phyloP scores from a whole-genome alignment of 345 rosid genomes.

The Hevea brasiliensis region DNA sequence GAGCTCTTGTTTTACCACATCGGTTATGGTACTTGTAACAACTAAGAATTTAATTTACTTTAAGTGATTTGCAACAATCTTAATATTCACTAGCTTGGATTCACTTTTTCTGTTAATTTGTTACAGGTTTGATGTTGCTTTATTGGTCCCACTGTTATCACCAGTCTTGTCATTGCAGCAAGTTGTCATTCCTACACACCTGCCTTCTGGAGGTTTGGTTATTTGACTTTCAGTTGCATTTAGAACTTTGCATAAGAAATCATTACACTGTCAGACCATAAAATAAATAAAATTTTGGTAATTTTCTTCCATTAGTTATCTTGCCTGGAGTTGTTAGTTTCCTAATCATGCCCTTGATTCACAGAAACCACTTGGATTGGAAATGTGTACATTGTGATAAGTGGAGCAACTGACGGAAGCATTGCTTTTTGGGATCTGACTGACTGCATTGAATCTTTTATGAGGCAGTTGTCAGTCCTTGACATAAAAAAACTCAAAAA shows the following conservation, averaged over 20 bases:
- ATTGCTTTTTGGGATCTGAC: conserved; percentile 89
- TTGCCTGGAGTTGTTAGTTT: conserved; percentile 10
- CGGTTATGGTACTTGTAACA: conserved; percentile 70
- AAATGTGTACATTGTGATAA: conserved; percentile 55
- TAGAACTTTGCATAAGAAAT: background rate
- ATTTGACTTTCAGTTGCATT: background rate
- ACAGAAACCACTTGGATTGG: conserved; percentile 47
- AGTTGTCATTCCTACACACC: conserved; percentile 46
- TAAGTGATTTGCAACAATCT: background rate
- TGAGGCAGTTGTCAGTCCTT: conserved; percentile 49
- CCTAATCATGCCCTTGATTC: conserved; percentile 20
- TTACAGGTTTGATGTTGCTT: conserved; percentile 88
- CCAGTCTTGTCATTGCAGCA: conserved; percentile 83
- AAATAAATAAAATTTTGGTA: background rate
- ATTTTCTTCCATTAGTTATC: background rate
- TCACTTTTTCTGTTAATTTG: conserved; percentile 7
- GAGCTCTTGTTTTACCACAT: conserved; percentile 80
- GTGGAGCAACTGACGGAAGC: conserved; percentile 97
- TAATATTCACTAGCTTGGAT: background rate
- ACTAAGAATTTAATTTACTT: background rate
- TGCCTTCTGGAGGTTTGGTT: conserved; percentile 50
- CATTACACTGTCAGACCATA: background rate
- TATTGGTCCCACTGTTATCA: conserved; percentile 58
- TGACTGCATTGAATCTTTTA: conserved; percentile 61
- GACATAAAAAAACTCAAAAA: conserved; percentile 55